A percentile compares a stretch with the other conserved stretches of the same genome.
Conservation (phyloP, 2,329 filamentous ascomycete genomes). For the Colletotrichum sp. region DNA sequence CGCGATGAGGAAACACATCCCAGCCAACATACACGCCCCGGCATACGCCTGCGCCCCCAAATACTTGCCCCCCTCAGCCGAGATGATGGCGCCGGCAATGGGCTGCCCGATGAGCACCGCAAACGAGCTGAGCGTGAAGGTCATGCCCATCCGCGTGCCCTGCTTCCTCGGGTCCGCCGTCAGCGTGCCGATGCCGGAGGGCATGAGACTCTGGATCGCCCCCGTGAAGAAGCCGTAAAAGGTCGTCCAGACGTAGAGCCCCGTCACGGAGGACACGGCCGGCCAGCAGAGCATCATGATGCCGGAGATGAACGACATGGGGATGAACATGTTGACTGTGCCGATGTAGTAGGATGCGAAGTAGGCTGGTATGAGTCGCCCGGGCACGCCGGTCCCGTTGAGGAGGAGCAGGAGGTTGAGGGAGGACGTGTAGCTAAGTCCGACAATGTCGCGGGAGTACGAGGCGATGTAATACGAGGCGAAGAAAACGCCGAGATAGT, state of each 20-base stretch:
- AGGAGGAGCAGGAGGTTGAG: conserved; percentile 68
- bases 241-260: conserved; percentile 66
- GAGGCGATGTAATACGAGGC: conserved; percentile 63
- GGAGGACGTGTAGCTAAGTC: conserved; percentile 51
- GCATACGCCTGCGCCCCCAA: conserved; percentile 55
- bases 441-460: conserved; percentile 48
- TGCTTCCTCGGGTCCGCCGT: conserved; percentile 56
- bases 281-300: conserved; percentile 62
- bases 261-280: conserved; percentile 50
- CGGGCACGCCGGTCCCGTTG: conserved; percentile 65
- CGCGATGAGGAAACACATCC: conserved; percentile 40
- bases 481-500: conserved; percentile 60
- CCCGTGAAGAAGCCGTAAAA: conserved; percentile 70
- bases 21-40: conserved; percentile 46
- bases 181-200: conserved; percentile 62
- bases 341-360: conserved; percentile 65
- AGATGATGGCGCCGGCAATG: conserved; percentile 55
- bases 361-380: conserved; percentile 62
- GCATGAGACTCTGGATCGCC: conserved; percentile 70
- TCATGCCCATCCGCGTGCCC: conserved; percentile 63
- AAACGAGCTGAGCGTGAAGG: conserved; percentile 60
- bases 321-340: conserved; percentile 64
- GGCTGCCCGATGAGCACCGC: conserved; percentile 58
- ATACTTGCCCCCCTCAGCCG: conserved; percentile 44
- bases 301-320: conserved; percentile 45